Conservation (phyloP, 139 green algal species). For the Chlorella vulgaris region DNA sequence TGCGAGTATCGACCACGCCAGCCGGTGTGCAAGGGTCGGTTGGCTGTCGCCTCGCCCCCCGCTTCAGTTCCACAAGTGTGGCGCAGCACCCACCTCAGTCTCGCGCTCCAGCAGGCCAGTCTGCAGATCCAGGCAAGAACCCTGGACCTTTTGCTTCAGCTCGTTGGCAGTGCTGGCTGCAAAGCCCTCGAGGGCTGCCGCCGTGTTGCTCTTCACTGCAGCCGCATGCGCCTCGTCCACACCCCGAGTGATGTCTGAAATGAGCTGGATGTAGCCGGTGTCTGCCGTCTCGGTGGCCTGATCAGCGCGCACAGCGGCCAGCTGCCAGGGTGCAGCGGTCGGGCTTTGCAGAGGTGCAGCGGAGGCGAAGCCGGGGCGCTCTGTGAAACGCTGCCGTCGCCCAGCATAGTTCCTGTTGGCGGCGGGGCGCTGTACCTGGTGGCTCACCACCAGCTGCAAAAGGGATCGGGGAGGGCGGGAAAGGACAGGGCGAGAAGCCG, state of each 20-base stretch:
- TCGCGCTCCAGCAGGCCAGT: conserved; percentile 85
- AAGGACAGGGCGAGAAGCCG: background rate
- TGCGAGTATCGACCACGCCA: too few species aligned
- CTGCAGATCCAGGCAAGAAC: conserved; percentile 69
- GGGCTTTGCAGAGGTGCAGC: background rate
- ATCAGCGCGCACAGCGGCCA: conserved; percentile 57
- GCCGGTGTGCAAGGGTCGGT: too few species aligned
- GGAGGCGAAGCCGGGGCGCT: background rate
- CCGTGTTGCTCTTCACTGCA: conserved; percentile 28
- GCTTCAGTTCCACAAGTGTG: too few species aligned
- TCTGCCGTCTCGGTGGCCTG: conserved; percentile 47
- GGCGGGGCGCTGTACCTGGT: conserved; percentile 31
- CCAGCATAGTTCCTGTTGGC: conserved; percentile 22
- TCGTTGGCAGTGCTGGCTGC: background rate
- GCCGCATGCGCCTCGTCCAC: conserved; percentile 54
- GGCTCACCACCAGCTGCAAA: conserved; percentile 32
- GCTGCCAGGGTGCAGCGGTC: background rate
- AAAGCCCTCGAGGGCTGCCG: background rate
- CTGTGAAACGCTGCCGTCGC: background rate
- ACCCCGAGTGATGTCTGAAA: conserved; percentile 58
- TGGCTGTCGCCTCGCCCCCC: too few species aligned
- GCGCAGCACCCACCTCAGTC: conserved; percentile 65
- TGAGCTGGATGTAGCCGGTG: conserved; percentile 55
- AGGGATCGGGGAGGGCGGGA: background rate
- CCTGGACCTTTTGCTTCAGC: conserved; percentile 55